These are phyloP conservation scores for Wickerhamiella bombiphila DNA, from an alignment of 805 yeast species.

Conservation along the genomic window DNA sequence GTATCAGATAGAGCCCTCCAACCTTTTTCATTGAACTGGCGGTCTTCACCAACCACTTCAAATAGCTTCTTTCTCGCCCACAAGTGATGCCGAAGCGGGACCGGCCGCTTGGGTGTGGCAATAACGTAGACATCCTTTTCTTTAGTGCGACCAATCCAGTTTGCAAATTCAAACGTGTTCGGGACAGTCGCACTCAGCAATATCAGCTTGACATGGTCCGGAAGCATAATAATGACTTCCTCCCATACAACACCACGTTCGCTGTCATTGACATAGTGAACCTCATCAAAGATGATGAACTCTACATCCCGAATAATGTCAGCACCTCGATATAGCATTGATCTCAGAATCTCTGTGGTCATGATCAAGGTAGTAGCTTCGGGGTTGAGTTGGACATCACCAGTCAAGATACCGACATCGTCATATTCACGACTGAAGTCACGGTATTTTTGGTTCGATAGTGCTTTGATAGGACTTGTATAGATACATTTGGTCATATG, in stretches of 20 bases:
- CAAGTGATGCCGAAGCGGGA: constrained; percentile 73
- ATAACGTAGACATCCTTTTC: constrained; percentile 92
- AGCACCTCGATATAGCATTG: constrained; percentile 94
- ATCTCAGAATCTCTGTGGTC: constrained; percentile 93
- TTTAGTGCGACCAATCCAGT: constrained; percentile 96
- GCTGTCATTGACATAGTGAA: constrained; percentile 91
- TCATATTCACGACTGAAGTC: constrained; percentile 70
- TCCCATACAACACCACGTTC: constrained; percentile 99
- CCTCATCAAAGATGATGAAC: constrained; percentile 94
- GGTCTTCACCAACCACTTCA: constrained; percentile 60
- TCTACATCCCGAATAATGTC: constrained; percentile 94
- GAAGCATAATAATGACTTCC: constrained; percentile 94
- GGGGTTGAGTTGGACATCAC: constrained; percentile 95
- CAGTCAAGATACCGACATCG: constrained; percentile 89
- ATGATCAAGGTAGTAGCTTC: constrained; percentile 91
- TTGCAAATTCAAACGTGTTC: constrained; percentile 94
- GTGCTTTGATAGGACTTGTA: constrained; percentile 88
- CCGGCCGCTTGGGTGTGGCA: constrained; percentile 92
- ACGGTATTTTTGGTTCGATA: constrained; percentile 79
- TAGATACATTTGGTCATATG: constrained; percentile 95
- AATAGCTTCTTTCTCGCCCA: constrained; percentile 68
- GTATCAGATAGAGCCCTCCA: constrained; percentile 26
- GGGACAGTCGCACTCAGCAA: constrained; percentile 94
- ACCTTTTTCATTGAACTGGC: constrained; percentile 52
- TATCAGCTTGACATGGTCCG: constrained; percentile 88